Conservation (phyloP, 306 rosid species). For the Sphenostylis stenocarpa region DNA sequence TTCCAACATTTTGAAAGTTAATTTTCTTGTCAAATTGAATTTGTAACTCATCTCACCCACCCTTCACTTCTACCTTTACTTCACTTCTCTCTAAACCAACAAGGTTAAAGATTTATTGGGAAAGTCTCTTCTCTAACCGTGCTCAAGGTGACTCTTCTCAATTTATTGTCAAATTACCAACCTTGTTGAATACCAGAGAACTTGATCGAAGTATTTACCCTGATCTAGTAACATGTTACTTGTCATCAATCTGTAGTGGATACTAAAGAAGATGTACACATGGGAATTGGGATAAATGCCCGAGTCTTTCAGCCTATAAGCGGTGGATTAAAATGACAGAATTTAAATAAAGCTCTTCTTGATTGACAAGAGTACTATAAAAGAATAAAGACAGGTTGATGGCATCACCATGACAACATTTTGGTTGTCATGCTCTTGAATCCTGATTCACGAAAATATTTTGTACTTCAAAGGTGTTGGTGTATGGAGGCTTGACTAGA, state of each 20-base stretch:
- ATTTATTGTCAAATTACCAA: constrained; percentile 10
- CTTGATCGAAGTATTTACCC: not conserved
- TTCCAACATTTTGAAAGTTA: not conserved
- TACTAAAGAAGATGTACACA: constrained; percentile 8
- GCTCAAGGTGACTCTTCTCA: not conserved
- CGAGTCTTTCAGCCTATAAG: not conserved
- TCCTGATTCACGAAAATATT: constrained; percentile 25
- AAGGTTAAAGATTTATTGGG: not conserved
- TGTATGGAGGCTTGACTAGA: not conserved
- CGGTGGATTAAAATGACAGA: constrained; percentile 14
- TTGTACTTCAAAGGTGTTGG: constrained; percentile 21
- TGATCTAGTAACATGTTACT: not conserved
- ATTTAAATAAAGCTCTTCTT: constrained; percentile 21
- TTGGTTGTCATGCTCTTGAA: constrained; percentile 8
- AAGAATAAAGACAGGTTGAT: constrained; percentile 8
- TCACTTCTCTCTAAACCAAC: not conserved
- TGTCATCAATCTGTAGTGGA: constrained; percentile 14
- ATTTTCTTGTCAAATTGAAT: not conserved
- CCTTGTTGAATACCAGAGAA: not conserved
- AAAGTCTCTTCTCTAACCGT: not conserved
- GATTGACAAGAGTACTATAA: constrained; percentile 30
- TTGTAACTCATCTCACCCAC: not conserved
- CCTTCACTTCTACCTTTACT: not conserved
- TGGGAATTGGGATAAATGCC: constrained; percentile 28
- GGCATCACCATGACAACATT: constrained; percentile 33